A percentile compares a stretch with the other conserved stretches of the same genome.
These are phyloP conservation scores for Carex pumila DNA, from an alignment of 176 grass and related monocot genomes.

Conservation along the genomic window DNA sequence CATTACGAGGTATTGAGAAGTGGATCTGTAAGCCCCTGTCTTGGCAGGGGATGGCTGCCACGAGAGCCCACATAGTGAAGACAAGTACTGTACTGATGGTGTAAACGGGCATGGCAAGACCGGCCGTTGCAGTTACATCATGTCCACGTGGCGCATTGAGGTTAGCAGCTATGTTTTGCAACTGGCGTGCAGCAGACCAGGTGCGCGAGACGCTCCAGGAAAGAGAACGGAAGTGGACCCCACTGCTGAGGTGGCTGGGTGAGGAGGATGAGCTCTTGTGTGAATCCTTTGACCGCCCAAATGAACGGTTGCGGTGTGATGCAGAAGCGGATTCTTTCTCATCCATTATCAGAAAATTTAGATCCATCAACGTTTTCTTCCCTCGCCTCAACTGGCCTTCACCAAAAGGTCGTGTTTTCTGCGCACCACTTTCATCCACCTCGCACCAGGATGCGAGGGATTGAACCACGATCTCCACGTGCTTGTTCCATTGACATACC, in stretches of 20 bases:
- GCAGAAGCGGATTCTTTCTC: constrained; percentile 42
- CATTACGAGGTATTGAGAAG: constrained; percentile 35
- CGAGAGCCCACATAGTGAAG: constrained; percentile 67
- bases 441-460: constrained; percentile 28
- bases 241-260: constrained; percentile 19
- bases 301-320: constrained; percentile 93
- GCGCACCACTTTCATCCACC: background rate
- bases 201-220: constrained; percentile 92
- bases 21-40: constrained; percentile 66
- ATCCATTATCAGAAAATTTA: constrained; percentile 69
- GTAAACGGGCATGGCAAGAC: constrained; percentile 43
- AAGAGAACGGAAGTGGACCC: constrained; percentile 75
- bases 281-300: constrained; percentile 50
- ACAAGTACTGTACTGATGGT: constrained; percentile 67
- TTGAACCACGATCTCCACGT: constrained; percentile 62
- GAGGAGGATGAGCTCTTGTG: constrained; percentile 23
- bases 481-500: constrained; percentile 65
- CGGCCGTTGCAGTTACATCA: constrained; percentile 37
- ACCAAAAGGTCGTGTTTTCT: background rate
- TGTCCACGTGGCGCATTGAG: constrained; percentile 50
- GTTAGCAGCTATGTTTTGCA: constrained; percentile 61
- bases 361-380: constrained; percentile 69
- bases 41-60: constrained; percentile 70
- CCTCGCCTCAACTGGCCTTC: constrained; percentile 74
- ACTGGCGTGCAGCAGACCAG: constrained; percentile 88